Percentiles rank a stretch among this genome's conserved stretches.
These are phyloP conservation scores for Botryotinia globosa DNA, from an alignment of 2,329 filamentous ascomycete species.

Conservation along the genomic window DNA sequence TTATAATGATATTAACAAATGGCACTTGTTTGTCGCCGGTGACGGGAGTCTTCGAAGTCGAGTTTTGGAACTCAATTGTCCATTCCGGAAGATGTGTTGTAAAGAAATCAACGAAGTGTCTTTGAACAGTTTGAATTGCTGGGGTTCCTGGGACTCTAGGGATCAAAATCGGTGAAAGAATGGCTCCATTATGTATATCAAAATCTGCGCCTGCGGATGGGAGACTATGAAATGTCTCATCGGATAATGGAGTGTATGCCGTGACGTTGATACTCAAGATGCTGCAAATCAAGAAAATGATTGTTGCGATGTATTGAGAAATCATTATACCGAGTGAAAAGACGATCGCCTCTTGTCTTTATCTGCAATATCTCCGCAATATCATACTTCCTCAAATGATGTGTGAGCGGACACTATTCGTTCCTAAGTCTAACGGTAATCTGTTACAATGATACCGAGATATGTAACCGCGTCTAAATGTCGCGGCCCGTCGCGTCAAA, in stretches of 20 bases:
- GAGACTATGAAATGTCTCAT: conserved; percentile 68
- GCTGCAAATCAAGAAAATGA: conserved; percentile 26
- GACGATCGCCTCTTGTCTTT: conserved; percentile 28
- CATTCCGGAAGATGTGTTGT: conserved; percentile 69
- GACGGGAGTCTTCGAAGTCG: conserved; percentile 77
- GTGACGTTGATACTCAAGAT: conserved; percentile 25
- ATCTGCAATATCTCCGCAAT: conserved; percentile 23
- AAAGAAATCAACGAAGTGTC: conserved; percentile 86
- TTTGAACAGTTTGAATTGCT: conserved; percentile 68
- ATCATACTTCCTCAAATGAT: conserved; percentile 29
- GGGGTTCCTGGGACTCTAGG: conserved; percentile 85
- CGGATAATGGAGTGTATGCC: conserved; percentile 55
- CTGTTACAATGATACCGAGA: conserved; percentile 10
- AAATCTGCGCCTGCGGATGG: conserved; percentile 74
- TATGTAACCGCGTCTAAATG: not conserved
- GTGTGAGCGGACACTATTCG: not conserved
- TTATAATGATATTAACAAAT: conserved; percentile 84
- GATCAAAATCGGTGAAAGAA: conserved; percentile 83
- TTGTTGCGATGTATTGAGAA: conserved; percentile 21
- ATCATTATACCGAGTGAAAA: conserved; percentile 25
- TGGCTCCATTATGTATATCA: conserved; percentile 68
- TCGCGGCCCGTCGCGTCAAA: conserved; percentile 2
- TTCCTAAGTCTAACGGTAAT: conserved; percentile 5
- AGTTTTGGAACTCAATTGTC: conserved; percentile 83
- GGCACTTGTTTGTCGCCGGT: conserved; percentile 69